Evolutionary conservation across 805 yeast genomes (phyloP), one percentile per base, ranked within the genome.

Genomic region (Teunomyces gatunensis): DNA sequence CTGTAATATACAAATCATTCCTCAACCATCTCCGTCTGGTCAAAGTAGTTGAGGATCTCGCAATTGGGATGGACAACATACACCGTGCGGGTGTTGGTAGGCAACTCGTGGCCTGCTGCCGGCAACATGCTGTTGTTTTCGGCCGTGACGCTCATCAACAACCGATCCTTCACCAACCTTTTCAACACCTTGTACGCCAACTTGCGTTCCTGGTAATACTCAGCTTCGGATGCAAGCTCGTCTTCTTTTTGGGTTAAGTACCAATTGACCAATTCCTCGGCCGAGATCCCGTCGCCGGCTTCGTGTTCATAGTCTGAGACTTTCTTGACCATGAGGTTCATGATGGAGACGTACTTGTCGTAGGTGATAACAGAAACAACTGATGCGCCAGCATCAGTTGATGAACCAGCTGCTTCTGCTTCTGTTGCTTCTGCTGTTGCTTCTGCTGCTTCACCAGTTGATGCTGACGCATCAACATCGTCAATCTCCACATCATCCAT

Each of bases 401-500:
- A 18, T 18, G 20, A n/a, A n/a, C n/a, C n/a, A n/a, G n/a, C n/a
- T n/a, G n/a, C n/a, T n/a, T n/a, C n/a, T n/a, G n/a, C n/a, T n/a
- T n/a, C 18, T 18, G 18, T 18, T 18, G 18, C 18, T 18, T 2
- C 18, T 18, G 18, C 18, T 18, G 18, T 18, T 18, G 20, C 4
- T 18, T 3, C 52, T 68, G 10, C 54, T 61, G 40, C 51, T 57
- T 9, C 44, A 21, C 25, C 25, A 21, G 25, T 21, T 0, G 25
- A 21, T 21, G 25, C 7, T 5, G 6, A 5, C 2, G 25, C 25
- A 21, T 21, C 25, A 21, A 21, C 25, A 21, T 21, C 55, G 9
- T n/a, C 52, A 47, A 92, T 75, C 50, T 89, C 94, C 35, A 92
- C 78, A 63, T 92, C 98, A 56, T 92, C 98, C 64, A 85, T 86